phyloP scores from a whole-genome alignment of 192 early-diverging fungal genomes.

The Gamsiella multidivaricata region DNA sequence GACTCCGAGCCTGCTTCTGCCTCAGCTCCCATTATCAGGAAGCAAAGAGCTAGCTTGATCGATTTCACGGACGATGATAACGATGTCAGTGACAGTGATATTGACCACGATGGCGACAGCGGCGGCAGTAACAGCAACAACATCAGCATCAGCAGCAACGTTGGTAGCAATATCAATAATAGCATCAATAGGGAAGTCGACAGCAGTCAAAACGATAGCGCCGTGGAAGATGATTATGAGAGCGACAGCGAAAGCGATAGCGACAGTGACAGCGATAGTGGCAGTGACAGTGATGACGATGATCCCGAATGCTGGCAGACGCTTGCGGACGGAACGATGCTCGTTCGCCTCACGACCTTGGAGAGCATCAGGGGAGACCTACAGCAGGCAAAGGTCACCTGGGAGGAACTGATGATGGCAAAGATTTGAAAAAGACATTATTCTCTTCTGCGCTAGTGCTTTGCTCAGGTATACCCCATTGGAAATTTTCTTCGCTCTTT shows the following conservation, averaged over 20 bases:
- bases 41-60: no score
- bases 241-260: not conserved
- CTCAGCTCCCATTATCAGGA: no score
- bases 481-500: not conserved
- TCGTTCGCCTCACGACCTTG: not conserved
- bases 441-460: no score
- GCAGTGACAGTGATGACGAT: slow-evolving; percentile 7
- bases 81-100: no score
- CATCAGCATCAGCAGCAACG: no score
- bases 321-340: no score
- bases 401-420: slow-evolving; percentile 1
- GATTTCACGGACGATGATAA: not conserved
- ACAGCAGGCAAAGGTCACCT: not conserved
- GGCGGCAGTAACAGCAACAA: no score
- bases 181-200: not conserved
- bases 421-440: not conserved
- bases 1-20: no score
- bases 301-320: no score
- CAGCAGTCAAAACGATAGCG: not conserved
- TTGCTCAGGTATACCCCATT: not conserved
- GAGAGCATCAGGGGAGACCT: slow-evolving; percentile 5
- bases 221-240: not conserved
- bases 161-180: no score
- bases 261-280: not conserved
- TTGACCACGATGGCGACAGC: no score